Percentiles rank a stretch among this genome's conserved stretches.
Conservation (phyloP, 768 basidiomycete genomes). For the Mycena haematopus region DNA sequence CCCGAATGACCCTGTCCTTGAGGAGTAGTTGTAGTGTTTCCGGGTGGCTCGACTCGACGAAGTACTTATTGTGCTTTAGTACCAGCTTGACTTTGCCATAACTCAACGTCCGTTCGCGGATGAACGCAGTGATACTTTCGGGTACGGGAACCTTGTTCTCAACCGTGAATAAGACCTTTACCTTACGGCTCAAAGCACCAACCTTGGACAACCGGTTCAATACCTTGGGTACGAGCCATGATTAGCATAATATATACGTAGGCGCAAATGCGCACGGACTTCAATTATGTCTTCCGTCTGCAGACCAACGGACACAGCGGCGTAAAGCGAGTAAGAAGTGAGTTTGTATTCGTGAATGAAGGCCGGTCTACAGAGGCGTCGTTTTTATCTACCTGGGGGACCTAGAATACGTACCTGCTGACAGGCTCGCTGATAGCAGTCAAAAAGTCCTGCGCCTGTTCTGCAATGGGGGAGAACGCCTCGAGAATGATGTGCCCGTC, state of each 20-base stretch:
- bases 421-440: slow-evolving; percentile 99
- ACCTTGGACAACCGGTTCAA: slow-evolving; percentile 84
- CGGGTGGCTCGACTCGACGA: slow-evolving; percentile 93
- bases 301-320: slow-evolving; percentile 96
- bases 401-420: slow-evolving; percentile 76
- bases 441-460: slow-evolving; percentile 97
- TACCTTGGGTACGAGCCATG: slow-evolving; percentile 55
- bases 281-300: slow-evolving; percentile 99
- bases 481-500: slow-evolving; percentile 95
- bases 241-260: slow-evolving; percentile 35
- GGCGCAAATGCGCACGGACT: slow-evolving; percentile 57
- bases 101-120: slow-evolving; percentile 91
- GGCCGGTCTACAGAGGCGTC: slow-evolving; percentile 70
- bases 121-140: slow-evolving; percentile 82
- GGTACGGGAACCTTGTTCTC: slow-evolving; percentile 84
- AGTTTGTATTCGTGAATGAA: slow-evolving; percentile 99
- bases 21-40: slow-evolving; percentile 89
- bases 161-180: slow-evolving; percentile 14
- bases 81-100: slow-evolving; percentile 99
- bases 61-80: slow-evolving; percentile 97
- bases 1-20: slow-evolving; percentile 85
- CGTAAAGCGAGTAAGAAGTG: slow-evolving; percentile 97
- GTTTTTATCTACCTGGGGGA: slow-evolving; percentile 39
- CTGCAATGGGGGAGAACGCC: slow-evolving; percentile 96
- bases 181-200: slow-evolving; percentile 24